Evolutionary conservation across 768 basidiomycete genomes (phyloP), one percentile per base, ranked within the genome.

Genomic region (Kwoniella dendrophila): DNA sequence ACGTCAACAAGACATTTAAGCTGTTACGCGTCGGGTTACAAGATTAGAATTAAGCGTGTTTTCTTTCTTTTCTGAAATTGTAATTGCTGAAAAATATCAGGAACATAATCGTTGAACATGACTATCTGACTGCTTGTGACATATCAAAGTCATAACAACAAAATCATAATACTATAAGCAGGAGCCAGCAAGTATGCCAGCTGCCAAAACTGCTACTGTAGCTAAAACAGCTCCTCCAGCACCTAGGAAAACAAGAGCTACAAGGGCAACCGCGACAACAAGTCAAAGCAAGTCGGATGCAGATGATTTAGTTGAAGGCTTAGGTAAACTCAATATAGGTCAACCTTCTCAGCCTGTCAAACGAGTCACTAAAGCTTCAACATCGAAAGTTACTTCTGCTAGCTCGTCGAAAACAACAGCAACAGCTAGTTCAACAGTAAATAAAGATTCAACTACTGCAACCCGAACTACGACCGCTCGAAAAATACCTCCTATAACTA

Each of bases 241-340:
- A 32, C 16, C 32, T n/a, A 51, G 49, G 26, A 34, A 22, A 32
- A 51, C 49, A 34, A 12, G 32, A 33, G 20, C 49, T 11, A 34
- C 54, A 8, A 43, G n/a, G 20, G 18, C 16, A 44, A 29, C 55
- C 45, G 55, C 55, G 33, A 32, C 49, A 22, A n/a, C n/a, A 29
- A 59, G 34, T n/a, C 38, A 18, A 26, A 44, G 14, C 27, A 18
- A 18, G 57, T n/a, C n/a, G n/a, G n/a, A 47, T 10, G 49, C 49
- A 24, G 58, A 60, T 16, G 49, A 60, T 6, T 51, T 60, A 30
- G 58, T 52, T 38, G 49, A 60, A 20, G 58, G 58, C 11, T 52
- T 60, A 34, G 50, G 58, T 18, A 60, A 60, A 24, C 29, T 62
- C 32, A 26, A n/a, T 2, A 53, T 62, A 22, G 54, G 10, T 41